These are phyloP conservation scores for Sarocladium oryzae DNA, from an alignment of 2,329 filamentous ascomycete genomes.

Conservation along the genomic window DNA sequence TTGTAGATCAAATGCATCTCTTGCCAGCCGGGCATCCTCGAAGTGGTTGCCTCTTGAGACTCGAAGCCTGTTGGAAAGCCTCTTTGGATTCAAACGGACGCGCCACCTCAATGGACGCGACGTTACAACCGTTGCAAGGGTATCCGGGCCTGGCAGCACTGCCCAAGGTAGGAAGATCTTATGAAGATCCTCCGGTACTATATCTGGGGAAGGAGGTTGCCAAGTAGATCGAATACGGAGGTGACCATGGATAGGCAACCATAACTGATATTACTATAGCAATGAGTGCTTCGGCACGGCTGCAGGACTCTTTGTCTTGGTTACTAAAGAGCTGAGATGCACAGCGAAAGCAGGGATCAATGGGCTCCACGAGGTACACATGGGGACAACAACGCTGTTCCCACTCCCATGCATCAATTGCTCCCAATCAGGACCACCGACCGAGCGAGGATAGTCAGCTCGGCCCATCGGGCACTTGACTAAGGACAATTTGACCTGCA, in stretches of 20 bases:
- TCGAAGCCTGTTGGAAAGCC: not conserved
- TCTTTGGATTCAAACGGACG: not conserved
- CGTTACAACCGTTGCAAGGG: not conserved
- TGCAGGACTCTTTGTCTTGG: not conserved
- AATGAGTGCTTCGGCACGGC: not conserved
- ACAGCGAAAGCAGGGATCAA: not conserved
- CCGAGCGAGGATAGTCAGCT: not conserved
- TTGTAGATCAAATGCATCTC: not conserved
- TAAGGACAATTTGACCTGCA: not conserved
- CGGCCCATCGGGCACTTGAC: slow-evolving; percentile 2
- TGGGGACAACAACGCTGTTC: not conserved
- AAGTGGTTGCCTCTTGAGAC: not conserved
- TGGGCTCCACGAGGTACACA: too few species aligned
- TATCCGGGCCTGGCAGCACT: not conserved
- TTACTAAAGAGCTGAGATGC: not conserved
- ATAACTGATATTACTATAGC: not conserved
- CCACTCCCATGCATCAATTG: not conserved
- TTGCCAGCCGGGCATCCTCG: not conserved
- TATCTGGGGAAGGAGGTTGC: not conserved
- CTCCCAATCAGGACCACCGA: not conserved
- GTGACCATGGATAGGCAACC: not conserved
- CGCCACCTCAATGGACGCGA: not conserved
- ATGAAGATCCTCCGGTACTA: slow-evolving; percentile 1
- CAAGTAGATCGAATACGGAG: slow-evolving; percentile 1
- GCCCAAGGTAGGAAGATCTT: not conserved